phyloP scores from a whole-genome alignment of 257 asterid genomes.

The Cinchona pubescens region DNA sequence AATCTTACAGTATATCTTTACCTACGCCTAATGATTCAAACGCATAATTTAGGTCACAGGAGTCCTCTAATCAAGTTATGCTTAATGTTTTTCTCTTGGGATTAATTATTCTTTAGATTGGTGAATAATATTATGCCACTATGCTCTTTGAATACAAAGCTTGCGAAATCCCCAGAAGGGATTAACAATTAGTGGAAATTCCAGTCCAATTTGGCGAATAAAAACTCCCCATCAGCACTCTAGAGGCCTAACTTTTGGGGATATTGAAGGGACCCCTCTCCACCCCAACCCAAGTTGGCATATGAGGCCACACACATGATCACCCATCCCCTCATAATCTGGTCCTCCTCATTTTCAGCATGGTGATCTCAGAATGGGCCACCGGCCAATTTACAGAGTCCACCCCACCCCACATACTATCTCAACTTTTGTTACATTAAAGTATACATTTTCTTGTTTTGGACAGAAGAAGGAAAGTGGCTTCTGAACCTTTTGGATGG shows the following conservation, averaged over 20 bases:
- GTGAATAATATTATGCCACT: neutral
- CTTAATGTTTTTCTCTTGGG: neutral
- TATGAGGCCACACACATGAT: neutral
- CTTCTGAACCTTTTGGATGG: neutral
- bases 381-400: neutral
- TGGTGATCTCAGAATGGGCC: neutral
- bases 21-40: too few species aligned
- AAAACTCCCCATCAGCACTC: neutral
- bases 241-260: neutral
- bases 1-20: too few species aligned
- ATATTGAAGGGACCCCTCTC: neutral
- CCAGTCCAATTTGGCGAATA: neutral
- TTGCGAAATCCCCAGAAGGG: neutral
- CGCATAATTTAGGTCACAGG: too few species aligned
- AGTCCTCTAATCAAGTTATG: too few species aligned
- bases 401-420: neutral
- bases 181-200: neutral
- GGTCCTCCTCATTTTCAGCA: neutral
- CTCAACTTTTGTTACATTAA: neutral
- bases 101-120: neutral
- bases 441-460: too few species aligned
- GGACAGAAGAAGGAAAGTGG: neutral
- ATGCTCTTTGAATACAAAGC: neutral
- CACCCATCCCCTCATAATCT: neutral
- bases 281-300: neutral